Base-by-base conservation (phyloP, 202 grass and related monocot genomes). In the Musa balbisiana region DNA sequence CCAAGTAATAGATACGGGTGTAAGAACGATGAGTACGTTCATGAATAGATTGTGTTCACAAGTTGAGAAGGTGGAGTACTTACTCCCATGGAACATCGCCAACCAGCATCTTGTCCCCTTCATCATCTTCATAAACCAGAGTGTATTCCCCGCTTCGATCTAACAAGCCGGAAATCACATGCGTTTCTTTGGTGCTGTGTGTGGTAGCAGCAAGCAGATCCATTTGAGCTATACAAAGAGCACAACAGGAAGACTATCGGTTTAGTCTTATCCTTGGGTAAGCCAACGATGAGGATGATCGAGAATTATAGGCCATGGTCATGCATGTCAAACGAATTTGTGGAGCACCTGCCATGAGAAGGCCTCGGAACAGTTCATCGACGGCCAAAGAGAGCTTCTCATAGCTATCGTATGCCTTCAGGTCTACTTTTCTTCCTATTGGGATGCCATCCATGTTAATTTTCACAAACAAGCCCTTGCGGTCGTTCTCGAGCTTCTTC, bases 81-180 rank as follows among this genome's bases (percentile, higher is more conserved):
- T 89, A 97, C 93, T 91, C 73, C 93, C 93, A 97, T n/a, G 90
- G 93, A 49, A 93, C 88, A 74, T 97, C 93, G 0, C 93, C 93
- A 80, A 93, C 90, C 0, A 93, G 81, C 84, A 93, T 88, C 62
- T 82, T 80, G 79, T 97, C 93, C 10, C 93, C 93, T 87, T 91
- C 90, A 16, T 91, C 84, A 19, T 97, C 93, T 80, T 97, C 90
- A 58, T 97, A 97, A 67, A 97, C 93, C 72, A 97, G 83, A n/a
- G 84, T 97, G 82, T 89, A 97, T 77, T 91, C 93, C 11, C 84
- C 82, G 19, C 81, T 78, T 74, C 87, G 84, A 74, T 92, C 79
- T 27, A 97, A 25, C 16, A 92, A 73, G 16, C 84, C 84, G 77
- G 76, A 63, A 73, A 87, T 87, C 49, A 69, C 74, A 5, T 43